Evolutionary conservation across 225 moss, liverwort and hornwort species (phyloP), one percentile per base, ranked within the genome.

Genomic region (Bryum argenteum): DNA sequence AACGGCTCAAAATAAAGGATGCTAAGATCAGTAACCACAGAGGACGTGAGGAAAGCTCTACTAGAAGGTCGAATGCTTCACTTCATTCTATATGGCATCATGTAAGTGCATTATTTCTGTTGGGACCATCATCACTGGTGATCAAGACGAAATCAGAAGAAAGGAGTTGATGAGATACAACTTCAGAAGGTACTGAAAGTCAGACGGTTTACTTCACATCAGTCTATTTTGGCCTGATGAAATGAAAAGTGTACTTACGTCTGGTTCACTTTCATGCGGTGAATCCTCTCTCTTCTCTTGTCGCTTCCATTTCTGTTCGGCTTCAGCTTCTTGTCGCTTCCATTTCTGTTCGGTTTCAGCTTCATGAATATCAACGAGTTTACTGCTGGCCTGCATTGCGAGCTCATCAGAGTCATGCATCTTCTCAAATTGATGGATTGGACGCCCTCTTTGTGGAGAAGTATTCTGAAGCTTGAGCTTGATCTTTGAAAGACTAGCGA

Each of bases 401-500:
- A 58, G 54, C 42, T 65, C 50, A 57, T 38, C 51, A 13, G 65
- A 60, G 51, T 81, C 73, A 63, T 65, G 64, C 58, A 64, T 59
- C 53, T 52, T 60, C 24, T 69, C 69, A 64, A 16, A 17, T 63
- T 37, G 37, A 47, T 73, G 82, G 13, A 57, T 39, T 58, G 41
- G 50, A 39, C 70, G 74, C 16, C 17, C 54, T 47, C 54, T 77
- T 42, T 59, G 66, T 44, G 70, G 74, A 16, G 70, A 65, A 40
- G 16, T 70, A 8, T 40, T 78, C 40, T 74, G 77, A 39, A 82
- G 45, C 77, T 78, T 74, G 48, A 47, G 70, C 37, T 78, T 74
- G 70, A 74, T 70, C 66, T 74, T 78, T 20, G 73, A 77, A 73
- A 74, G 77, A 61, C 65, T 81, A 21, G 77, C 77, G 44, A 66